Evolutionary conservation across 1,284 basidiomycete species (phyloP).

Genomic region (Boletus mariae): DNA sequence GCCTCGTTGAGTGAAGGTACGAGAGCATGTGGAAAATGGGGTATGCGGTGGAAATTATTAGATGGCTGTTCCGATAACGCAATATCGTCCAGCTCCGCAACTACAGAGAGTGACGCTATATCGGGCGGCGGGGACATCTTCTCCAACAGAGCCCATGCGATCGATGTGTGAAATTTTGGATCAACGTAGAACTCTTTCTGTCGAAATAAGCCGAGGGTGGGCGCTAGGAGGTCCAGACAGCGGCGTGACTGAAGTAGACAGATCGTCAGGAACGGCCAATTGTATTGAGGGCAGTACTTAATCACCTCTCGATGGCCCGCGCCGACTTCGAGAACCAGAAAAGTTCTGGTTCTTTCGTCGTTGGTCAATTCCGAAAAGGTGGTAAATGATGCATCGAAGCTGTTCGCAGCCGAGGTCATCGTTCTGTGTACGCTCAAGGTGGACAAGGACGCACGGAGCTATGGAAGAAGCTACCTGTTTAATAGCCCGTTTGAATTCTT

Average conservation of each 20-base stretch:
- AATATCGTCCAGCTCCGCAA: conserved; percentile 3
- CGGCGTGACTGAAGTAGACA: conserved; percentile 44
- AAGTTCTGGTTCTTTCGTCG: conserved; percentile 74
- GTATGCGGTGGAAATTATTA: conserved; percentile 42
- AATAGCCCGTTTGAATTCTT: conserved; percentile 60
- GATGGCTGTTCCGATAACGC: conserved; percentile 7
- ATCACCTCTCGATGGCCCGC: conserved; percentile 70
- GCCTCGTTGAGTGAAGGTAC: conserved; percentile 46
- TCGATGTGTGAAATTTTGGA: conserved; percentile 77
- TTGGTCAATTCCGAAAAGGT: conserved; percentile 67
- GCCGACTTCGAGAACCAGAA: conserved; percentile 72
- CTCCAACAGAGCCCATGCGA: conserved; percentile 71
- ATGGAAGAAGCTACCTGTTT: conserved; percentile 43
- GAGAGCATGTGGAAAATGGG: conserved; percentile 47
- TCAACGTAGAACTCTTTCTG: conserved; percentile 71
- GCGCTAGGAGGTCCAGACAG: conserved; percentile 50
- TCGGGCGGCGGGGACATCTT: conserved; percentile 7
- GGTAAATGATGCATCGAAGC: conserved; percentile 71
- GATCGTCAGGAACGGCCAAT: conserved; percentile 17
- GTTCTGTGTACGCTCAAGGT: conserved; percentile 4
- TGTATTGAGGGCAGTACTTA: neutral
- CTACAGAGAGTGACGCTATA: conserved; percentile 1
- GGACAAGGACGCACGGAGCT: conserved; percentile 43
- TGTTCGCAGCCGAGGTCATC: conserved; percentile 31
- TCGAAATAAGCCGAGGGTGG: conserved; percentile 51